Base-by-base conservation (phyloP, 2,329 filamentous ascomycete genomes). In the Paraphaeosphaeria sporulosa region DNA sequence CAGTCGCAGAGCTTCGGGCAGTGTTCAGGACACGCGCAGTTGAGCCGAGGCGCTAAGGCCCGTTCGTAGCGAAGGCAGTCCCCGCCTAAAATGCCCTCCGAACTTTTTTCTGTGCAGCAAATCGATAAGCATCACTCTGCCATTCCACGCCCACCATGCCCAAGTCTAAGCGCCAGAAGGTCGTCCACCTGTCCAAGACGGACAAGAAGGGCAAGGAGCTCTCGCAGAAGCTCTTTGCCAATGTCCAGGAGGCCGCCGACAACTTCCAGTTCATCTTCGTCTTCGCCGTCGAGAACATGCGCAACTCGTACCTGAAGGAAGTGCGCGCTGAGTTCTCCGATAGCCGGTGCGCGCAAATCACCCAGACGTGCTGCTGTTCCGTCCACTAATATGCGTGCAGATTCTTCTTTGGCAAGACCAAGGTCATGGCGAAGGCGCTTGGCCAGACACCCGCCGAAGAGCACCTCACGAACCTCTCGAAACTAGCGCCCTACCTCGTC, bases 381-480 rank as follows among this genome's bases (percentile, higher is more conserved):
- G 34, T 21, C 54, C 53, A 43, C 64, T 72, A 63, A 74, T 57
- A 47, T 46, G 36, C 59, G 48, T 48, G 50, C 71, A 95, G 94
- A 71, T 84, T 99, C 78, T 98, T 98, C 88, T 98, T 97, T 81
- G 95, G 94, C 82, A 99, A 98, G 84, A 98, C 94, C 61, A 98
- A 98, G 83, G 94, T 99, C 79, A 98, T 98, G 93, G 89, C 92
- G 71, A 94, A 95, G 81, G 94, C 95, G 59, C 90, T 99, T 27
- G 95, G 95, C 75, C 86, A 87, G 66, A 89, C 85, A 56, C 85
- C 89, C 68, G 90, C 91, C 74, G 90, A 92, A 72, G 92, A 94
- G 81, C 87, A 91, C 80, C 91, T 92, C 69, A 87, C 91, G 47
- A 92, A 92, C 76, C 87, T 95, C 72, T 84, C 92, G 76, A 81